Evolutionary conservation across 176 grass and related monocot genomes (phyloP), one percentile per base, ranked within the genome.

Genomic region (Musa schizocarpa): DNA sequence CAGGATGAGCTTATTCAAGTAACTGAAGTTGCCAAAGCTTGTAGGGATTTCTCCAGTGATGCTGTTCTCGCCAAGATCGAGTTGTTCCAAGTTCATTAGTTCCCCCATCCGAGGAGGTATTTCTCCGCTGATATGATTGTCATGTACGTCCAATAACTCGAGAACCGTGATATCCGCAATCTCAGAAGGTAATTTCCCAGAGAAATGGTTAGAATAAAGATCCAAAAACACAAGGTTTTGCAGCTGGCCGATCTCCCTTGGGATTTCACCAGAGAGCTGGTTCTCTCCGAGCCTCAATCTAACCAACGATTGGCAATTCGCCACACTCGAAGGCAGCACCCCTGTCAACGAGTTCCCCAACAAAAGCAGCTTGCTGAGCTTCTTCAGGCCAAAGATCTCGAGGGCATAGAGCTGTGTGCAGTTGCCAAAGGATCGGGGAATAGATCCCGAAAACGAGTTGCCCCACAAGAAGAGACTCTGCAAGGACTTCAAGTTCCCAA

Each of bases 321-420:
- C 88, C 2, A 99, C 84, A 75, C 78, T 94, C 2, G 58, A 69
- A 0, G 90, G 88, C 2, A 99, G 80, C 58, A 34, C 69, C 0
- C 95, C 90, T 0, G 88, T 91, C n/a, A 99, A 81, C 23, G 81
- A 86, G 63, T 99, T 99, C 24, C 88, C 91, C 20, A 92, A 71
- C 4, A 99, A 78, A 8, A 94, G 86, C 29, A 99, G 85, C 80
- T 94, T 94, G 83, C 95, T 94, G 69, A 99, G 90, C 80, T 99
- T 99, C 72, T 92, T 78, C 13, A 99, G 74, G 7, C 61, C 82
- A 68, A 99, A 94, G 6, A 99, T 71, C 82, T 65, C 80, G 4
- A 85, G 43, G 11, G 10, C 9, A 9, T 67, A 65, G 11, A 91
- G 58, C 6, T 79, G 52, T 1, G 59, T 54, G 21, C 80, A 78